A percentile compares a stretch with the other conserved stretches of the same genome.
Evolutionary conservation across 2,329 filamentous ascomycete species (phyloP).

Genomic region (Epichloe typhina): DNA sequence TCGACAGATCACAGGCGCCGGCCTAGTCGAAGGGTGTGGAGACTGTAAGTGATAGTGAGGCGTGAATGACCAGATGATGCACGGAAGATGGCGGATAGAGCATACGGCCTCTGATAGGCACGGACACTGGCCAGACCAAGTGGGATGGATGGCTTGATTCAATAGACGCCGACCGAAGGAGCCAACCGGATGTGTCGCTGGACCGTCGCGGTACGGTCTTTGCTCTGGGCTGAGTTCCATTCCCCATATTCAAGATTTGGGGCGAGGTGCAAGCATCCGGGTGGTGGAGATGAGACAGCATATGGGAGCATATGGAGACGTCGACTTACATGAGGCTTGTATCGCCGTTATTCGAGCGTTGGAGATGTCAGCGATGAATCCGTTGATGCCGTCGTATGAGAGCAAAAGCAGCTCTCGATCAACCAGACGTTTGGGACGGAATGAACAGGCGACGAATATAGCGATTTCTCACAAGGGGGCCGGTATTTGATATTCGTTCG

Average conservation of each 20-base stretch:
- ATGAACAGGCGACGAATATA: neutral
- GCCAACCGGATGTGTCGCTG: constrained; percentile 21
- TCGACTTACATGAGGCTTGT: neutral
- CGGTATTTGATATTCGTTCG: neutral
- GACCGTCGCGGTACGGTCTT: constrained; percentile 17
- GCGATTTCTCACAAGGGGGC: neutral
- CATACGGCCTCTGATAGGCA: constrained; percentile 4
- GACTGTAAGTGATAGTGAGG: constrained; percentile 12
- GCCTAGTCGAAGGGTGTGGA: constrained; percentile 15
- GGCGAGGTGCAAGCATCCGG: neutral
- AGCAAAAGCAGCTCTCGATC: neutral
- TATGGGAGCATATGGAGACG: neutral
- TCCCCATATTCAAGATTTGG: neutral
- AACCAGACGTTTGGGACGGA: neutral
- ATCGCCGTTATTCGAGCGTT: neutral
- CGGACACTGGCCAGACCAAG: constrained; percentile 1
- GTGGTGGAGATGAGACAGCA: neutral
- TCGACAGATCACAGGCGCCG: constrained; percentile 23
- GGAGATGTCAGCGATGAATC: neutral
- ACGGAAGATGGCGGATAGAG: neutral
- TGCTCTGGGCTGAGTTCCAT: neutral
- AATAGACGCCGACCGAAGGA: constrained; percentile 1
- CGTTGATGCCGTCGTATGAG: neutral
- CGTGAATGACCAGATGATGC: constrained; percentile 7
- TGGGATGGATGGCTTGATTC: constrained; percentile 3